Evolutionary conservation across 2,329 filamentous ascomycete genomes (phyloP), one percentile per base, ranked within the genome.

Genomic region (Decorospora gaudefroyi): DNA sequence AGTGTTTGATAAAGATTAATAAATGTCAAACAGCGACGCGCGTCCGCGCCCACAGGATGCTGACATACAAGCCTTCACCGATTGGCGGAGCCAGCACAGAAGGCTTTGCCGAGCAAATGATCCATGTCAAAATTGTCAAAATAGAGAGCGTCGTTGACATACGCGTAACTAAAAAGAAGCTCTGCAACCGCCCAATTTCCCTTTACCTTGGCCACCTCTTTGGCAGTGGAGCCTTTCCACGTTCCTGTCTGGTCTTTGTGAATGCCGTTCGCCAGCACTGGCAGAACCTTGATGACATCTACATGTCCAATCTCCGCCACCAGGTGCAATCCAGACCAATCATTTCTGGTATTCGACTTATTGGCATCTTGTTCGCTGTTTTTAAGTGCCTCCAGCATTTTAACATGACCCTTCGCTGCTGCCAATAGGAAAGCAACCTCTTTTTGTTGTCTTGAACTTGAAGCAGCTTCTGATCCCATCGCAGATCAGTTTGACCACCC

Each of bases 301-400:
- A 41, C 18, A n/a, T 44, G 36, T 5, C 51, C 53, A 6, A 35
- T 36, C 13, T 55, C 55, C 3, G 50, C 55, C 4, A 51, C 50
- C 2, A 55, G 23, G 36, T 59, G 55, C 9, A 59, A 12, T 11
- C 43, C 55, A 8, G 43, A 51, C 55, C 55, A 59, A 1, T 50
- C 53, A 18, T 53, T 29, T 4, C 36, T 47, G 6, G 34, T 9
- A 0, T 46, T 59, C 8, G 21, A 23, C 16, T 59, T 51, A 11
- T 55, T 57, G 32, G 51, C 28, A 10, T 56, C 26, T 10, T 59
- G 55, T 3, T 53, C 53, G 4, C 28, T 45, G 2, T 15, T 34
- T 22, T 47, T 51, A 25, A 59, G 18, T 3, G 42, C 44, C 10
- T 54, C 33, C 10, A 57, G 12, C 1, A 59, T 45, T 10, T 51